These are phyloP conservation scores for Botrytis deweyae DNA, from an alignment of 2,329 filamentous ascomycete species.

Conservation along the genomic window DNA sequence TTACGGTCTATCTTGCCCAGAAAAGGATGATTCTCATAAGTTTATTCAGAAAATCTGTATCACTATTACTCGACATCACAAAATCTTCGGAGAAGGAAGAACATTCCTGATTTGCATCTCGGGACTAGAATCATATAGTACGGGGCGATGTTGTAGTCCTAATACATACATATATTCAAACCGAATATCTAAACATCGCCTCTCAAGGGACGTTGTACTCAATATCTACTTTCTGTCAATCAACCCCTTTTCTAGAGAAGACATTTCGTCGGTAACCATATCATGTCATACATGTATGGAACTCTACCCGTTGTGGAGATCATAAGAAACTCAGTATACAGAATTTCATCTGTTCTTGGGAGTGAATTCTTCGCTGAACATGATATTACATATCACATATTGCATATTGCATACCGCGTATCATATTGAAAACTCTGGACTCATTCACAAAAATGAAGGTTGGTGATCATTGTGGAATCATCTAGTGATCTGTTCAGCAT, in stretches of 20 bases:
- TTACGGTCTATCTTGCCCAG: too few relatives aligned
- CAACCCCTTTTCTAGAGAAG: background rate
- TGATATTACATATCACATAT: background rate
- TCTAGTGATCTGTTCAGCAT: background rate
- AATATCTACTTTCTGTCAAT: background rate
- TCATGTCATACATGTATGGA: background rate
- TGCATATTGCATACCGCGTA: too few relatives aligned
- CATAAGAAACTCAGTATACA: background rate
- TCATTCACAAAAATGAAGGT: background rate
- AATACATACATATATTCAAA: background rate
- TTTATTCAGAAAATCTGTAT: too few relatives aligned
- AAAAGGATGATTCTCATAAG: too few relatives aligned
- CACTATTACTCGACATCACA: background rate
- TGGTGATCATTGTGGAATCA: too few relatives aligned
- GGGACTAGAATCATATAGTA: fast-evolving
- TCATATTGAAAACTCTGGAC: background rate
- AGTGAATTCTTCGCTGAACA: background rate
- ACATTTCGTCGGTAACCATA: background rate
- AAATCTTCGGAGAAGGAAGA: background rate
- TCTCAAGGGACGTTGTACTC: fast-evolving
- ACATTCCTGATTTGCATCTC: background rate
- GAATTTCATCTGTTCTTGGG: background rate
- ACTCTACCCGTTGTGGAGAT: background rate
- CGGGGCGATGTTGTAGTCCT: background rate
- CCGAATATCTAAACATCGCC: background rate